Base-by-base conservation (phyloP, 1,139 yeast species). In the Yamadazyma conglobata region DNA sequence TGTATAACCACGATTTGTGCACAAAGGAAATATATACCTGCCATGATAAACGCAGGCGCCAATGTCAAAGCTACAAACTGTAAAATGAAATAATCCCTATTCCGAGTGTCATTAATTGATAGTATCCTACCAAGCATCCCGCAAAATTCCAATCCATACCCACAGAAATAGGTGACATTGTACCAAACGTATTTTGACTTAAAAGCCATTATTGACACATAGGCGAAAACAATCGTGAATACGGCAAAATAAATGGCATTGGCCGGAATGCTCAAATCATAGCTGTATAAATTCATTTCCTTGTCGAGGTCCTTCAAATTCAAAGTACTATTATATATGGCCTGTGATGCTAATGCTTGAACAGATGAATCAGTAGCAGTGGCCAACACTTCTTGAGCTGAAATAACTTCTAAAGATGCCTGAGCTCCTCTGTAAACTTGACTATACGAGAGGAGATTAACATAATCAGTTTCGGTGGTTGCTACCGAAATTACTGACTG, bases 21-120 rank as follows among this genome's bases (percentile, higher is more conserved):
- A 46, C 87, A 67, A 30, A 81, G 59, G 47, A 75, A 84, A 57
- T 88, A 88, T 6, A 88, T 67, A 4, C 95, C 96, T 4, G 84
- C 96, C 88, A 86, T 84, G 32, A 85, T 68, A 53, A 89, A 87
- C 5, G 91, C 91, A 0, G 96, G 96, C 0, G 88, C 91, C 30
- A 88, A 60, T 0, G 95, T 86, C 38, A 87, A 62, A 37, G 81
- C 64, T 31, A 80, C 73, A 41, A 79, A 74, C 54, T 88, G 95
- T 40, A 79, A 56, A 33, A 85, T 55, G 51, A 67, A 88, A 28
- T 62, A 62, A 37, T 70, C 53, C 30, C 60, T 40, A 28, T 59
- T 52, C 10, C 60, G 52, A 39, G 72, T 56, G 52, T 62, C 58
- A 33, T 65, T 57, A 28, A 74, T 53, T 6, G 77, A 57, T 18